Evolutionary conservation across 1,284 basidiomycete genomes (phyloP).

Genomic region (Cutaneotrichosporon cavernicola): DNA sequence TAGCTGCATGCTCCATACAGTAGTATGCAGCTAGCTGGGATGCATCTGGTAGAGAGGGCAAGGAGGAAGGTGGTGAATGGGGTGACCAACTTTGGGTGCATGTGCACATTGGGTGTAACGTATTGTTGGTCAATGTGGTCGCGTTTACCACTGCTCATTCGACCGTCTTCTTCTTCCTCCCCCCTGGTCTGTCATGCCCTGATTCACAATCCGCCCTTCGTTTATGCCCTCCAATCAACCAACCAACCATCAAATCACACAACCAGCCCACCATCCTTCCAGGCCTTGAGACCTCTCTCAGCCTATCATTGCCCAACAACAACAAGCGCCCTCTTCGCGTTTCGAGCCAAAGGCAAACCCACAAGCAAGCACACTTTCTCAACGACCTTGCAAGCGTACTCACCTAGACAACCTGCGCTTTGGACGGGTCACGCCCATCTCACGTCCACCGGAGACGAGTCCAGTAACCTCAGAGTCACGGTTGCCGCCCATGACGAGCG

Average conservation of each 20-base stretch:
- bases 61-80: no score
- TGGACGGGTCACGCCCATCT: slow-evolving; percentile 41
- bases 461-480: background rate
- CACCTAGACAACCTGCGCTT: slow-evolving; percentile 49
- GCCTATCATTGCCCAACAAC: background rate
- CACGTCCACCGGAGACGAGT: slow-evolving; percentile 6
- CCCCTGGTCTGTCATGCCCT: background rate
- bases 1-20: no score
- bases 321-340: background rate
- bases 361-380: background rate
- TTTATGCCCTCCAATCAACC: no score
- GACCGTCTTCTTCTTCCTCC: background rate
- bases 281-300: background rate
- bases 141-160: no score
- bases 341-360: background rate
- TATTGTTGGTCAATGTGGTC: no score
- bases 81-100: no score
- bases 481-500: slow-evolving; percentile 11
- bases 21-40: no score
- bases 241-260: no score
- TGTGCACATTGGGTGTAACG: no score
- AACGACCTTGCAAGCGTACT: slow-evolving; percentile 22
- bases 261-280: background rate
- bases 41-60: no score
- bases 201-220: background rate